phyloP scores from a whole-genome alignment of 345 rosid species.

The Linum usitatissimum region DNA sequence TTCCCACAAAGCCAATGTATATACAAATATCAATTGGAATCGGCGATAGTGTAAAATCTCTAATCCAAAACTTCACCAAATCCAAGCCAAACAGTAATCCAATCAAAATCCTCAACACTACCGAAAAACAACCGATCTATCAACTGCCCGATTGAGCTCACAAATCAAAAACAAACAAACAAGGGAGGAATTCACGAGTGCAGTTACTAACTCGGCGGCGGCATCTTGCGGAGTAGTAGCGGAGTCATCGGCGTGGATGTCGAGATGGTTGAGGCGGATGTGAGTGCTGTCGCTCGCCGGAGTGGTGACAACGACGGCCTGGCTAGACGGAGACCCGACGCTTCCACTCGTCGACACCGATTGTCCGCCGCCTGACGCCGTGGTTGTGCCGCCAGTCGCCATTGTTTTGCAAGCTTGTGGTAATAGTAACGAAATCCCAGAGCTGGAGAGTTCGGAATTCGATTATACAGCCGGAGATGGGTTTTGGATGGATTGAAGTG shows the following conservation, averaged over 20 bases:
- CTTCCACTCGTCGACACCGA: slow-evolving; percentile 88
- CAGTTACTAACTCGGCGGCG: slow-evolving; percentile 34
- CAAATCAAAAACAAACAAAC: slow-evolving; percentile 5
- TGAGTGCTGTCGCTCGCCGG: slow-evolving; percentile 66
- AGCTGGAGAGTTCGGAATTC: background rate
- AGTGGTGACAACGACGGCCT: slow-evolving; percentile 59
- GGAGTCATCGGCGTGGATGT: slow-evolving; percentile 86
- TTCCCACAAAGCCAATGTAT: slow-evolving; percentile 12
- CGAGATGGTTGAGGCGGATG: slow-evolving; percentile 57
- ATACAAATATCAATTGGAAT: background rate
- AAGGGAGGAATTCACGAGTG: background rate
- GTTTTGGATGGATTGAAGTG: background rate
- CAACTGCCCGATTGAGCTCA: slow-evolving; percentile 11
- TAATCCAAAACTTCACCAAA: background rate
- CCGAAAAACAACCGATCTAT: background rate
- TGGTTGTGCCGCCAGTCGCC: slow-evolving; percentile 33
- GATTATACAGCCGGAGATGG: background rate
- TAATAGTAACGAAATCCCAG: background rate
- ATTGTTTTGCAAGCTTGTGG: background rate
- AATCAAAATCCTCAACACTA: background rate
- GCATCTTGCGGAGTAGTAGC: slow-evolving; percentile 76
- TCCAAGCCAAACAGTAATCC: background rate
- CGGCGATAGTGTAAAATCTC: background rate
- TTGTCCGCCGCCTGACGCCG: slow-evolving; percentile 61
- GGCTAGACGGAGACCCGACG: slow-evolving; percentile 87